These are phyloP conservation scores for Euphorbia peplus DNA, from an alignment of 345 rosid genomes.

Conservation along the genomic window DNA sequence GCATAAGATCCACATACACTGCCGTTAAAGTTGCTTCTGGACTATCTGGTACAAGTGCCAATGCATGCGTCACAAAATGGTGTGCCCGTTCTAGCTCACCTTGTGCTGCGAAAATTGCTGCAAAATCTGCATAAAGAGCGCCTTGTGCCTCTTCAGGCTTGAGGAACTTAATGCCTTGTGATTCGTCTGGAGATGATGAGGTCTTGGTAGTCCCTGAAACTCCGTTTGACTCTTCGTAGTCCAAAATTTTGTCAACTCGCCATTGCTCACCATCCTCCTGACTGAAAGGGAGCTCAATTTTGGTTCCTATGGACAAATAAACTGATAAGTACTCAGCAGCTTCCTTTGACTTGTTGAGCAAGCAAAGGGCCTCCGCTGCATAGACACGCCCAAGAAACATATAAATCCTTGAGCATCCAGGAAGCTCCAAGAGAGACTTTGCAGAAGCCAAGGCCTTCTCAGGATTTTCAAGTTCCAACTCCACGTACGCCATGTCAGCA, in stretches of 20 bases:
- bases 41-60: conserved; percentile 54
- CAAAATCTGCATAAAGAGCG: conserved; percentile 71
- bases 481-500: conserved; percentile 78
- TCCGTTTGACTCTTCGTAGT: conserved; percentile 62
- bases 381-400: conserved; percentile 72
- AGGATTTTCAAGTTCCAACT: conserved; percentile 86
- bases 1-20: conserved; percentile 67
- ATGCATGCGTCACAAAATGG: conserved; percentile 52
- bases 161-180: conserved; percentile 39
- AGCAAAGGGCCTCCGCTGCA: conserved; percentile 95
- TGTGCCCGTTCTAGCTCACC: conserved; percentile 72
- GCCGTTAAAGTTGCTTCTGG: conserved; percentile 76
- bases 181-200: conserved; percentile 28
- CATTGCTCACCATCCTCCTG: conserved; percentile 69
- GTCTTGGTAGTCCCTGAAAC: conserved; percentile 36
- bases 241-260: conserved; percentile 45
- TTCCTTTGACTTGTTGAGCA: conserved; percentile 69
- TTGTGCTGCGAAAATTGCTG: conserved; percentile 58
- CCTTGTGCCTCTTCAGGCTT: conserved; percentile 94
- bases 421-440: conserved; percentile 64
- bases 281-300: conserved; percentile 61
- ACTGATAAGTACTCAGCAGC: conserved; percentile 72
- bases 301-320: conserved; percentile 57
- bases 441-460: conserved; percentile 64
- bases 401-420: conserved; percentile 67